Evolutionary conservation across 208 protist species (phyloP).

Genomic region (Blastocrithidia nonstop): DNA sequence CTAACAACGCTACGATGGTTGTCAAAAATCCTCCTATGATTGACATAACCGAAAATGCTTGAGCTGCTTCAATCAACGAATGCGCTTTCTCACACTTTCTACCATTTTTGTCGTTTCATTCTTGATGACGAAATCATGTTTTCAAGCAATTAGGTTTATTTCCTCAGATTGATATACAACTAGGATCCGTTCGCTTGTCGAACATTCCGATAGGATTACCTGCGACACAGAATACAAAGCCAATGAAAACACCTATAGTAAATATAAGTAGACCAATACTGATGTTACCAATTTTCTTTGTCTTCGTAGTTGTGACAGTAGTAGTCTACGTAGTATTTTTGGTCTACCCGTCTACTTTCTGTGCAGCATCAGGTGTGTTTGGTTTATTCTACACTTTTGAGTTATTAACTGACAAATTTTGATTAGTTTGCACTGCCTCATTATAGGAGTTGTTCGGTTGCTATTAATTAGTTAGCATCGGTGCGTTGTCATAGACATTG

Average conservation of each 20-base stretch:
- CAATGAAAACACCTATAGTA: conserved; percentile 15
- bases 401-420: conserved; percentile 9
- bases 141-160: conserved; percentile 28
- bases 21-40: conserved; percentile 37
- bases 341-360: too few species aligned
- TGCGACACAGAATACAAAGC: conserved; percentile 26
- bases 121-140: conserved; percentile 29
- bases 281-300: too few species aligned
- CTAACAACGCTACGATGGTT: conserved; percentile 13
- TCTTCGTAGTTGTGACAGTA: too few species aligned
- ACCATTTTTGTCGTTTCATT: conserved; percentile 11
- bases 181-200: conserved; percentile 9
- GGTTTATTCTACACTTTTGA: too few species aligned
- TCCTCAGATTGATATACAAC: conserved; percentile 39
- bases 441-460: conserved; percentile 10
- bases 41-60: conserved; percentile 50
- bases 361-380: too few species aligned
- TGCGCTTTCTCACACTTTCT: conserved; percentile 25
- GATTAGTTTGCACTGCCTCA: conserved; percentile 13
- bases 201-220: conserved; percentile 33
- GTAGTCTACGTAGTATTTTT: too few species aligned
- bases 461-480: conserved; percentile 9
- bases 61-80: conserved; percentile 27
- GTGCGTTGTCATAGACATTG: too few species aligned
- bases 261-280: conserved; percentile 22